A percentile compares a stretch with the other conserved stretches of the same genome.
phyloP scores from a whole-genome alignment of 805 yeast genomes.

The Cyberlindnera meyerae region DNA sequence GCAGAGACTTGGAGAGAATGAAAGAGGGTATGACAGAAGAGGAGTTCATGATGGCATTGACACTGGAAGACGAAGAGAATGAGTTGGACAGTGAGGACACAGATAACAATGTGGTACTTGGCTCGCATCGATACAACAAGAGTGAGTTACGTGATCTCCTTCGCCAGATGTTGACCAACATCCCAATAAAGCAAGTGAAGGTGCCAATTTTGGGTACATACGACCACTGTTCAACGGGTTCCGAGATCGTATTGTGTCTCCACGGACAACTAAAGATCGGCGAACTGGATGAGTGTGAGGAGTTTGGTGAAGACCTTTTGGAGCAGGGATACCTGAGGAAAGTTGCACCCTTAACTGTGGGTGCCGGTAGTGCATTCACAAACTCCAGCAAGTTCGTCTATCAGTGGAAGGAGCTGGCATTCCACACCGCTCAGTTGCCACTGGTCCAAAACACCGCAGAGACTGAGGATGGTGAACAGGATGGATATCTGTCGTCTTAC shows the following conservation, averaged over 20 bases:
- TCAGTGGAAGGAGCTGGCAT: slow-evolving; percentile 76
- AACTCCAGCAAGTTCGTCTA: slow-evolving; percentile 70
- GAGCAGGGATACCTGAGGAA: slow-evolving; percentile 52
- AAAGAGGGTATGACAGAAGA: slow-evolving; percentile 44
- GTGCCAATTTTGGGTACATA: slow-evolving; percentile 70
- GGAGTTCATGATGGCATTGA: slow-evolving; percentile 29
- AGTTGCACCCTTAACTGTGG: slow-evolving; percentile 54
- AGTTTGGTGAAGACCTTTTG: slow-evolving; percentile 68
- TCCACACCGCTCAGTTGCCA: slow-evolving; percentile 42
- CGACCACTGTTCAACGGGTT: slow-evolving; percentile 56
- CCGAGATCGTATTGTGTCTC: slow-evolving; percentile 56
- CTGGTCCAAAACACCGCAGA: slow-evolving; percentile 8
- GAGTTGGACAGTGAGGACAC: slow-evolving; percentile 10
- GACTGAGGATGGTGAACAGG: slow-evolving; percentile 21
- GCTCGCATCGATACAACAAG: slow-evolving; percentile 34
- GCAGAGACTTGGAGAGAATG: slow-evolving; percentile 67
- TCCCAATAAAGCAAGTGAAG: slow-evolving; percentile 51
- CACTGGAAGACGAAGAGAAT: slow-evolving; percentile 15
- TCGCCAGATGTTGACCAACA: slow-evolving; percentile 37
- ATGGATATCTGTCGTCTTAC: slow-evolving; percentile 25
- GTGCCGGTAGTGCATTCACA: slow-evolving; percentile 68
- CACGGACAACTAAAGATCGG: slow-evolving; percentile 39
- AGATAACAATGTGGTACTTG: slow-evolving; percentile 27
- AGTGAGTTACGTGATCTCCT: slow-evolving; percentile 39
- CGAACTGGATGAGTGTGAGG: slow-evolving; percentile 57